Evolutionary conservation across 2,329 filamentous ascomycete species (phyloP).

Genomic region (Colletotrichum abscissum): DNA sequence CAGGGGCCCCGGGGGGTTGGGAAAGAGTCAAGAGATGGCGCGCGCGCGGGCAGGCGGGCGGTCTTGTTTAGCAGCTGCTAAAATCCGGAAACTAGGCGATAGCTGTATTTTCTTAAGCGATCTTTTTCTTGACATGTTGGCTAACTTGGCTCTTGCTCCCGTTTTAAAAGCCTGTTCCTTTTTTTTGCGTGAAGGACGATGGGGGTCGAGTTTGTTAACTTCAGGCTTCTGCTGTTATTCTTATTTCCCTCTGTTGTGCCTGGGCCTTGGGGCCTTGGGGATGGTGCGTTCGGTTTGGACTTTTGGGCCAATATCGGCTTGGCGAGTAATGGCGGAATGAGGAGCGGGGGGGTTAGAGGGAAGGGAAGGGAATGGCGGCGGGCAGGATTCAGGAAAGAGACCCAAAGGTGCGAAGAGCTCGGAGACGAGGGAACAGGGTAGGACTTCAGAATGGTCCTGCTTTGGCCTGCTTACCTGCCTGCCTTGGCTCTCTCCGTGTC

Average conservation of each 20-base stretch:
- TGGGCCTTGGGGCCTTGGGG: neutral
- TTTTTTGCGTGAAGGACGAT: neutral
- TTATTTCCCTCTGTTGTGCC: neutral
- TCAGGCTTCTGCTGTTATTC: neutral
- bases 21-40: neutral
- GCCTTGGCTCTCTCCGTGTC: neutral
- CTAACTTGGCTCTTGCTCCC: neutral
- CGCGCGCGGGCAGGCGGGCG: too few relatives aligned
- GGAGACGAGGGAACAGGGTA: neutral
- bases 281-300: neutral
- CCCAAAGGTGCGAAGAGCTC: neutral
- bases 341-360: neutral
- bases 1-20: neutral
- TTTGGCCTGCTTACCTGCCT: neutral
- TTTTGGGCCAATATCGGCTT: neutral
- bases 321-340: constrained; percentile 6
- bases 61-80: neutral
- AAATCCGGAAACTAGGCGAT: neutral
- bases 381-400: neutral
- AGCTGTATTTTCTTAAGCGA: neutral
- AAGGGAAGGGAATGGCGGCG: neutral
- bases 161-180: neutral
- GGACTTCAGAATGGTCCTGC: neutral
- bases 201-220: neutral
- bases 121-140: neutral